Conservation (phyloP, 2,329 filamentous ascomycete species). For the Pseudogymnoascus sp. region DNA sequence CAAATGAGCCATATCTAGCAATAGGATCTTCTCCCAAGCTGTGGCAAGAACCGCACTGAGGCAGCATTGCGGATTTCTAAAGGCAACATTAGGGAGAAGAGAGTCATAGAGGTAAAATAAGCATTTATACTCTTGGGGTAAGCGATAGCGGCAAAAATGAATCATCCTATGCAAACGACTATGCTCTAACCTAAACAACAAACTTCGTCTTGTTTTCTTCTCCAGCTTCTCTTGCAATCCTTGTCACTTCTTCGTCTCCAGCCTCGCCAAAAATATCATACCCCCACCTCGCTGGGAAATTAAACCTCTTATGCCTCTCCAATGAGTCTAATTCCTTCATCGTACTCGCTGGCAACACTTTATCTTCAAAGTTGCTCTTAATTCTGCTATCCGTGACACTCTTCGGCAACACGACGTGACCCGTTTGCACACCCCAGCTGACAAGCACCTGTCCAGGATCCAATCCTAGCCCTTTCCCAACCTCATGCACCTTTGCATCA, state of each 20-base stretch:
- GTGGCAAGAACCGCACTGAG: background rate
- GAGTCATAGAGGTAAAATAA: background rate
- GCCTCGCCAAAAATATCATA: slow-evolving; percentile 37
- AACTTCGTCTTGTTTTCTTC: slow-evolving; percentile 32
- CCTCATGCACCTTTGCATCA: slow-evolving; percentile 46
- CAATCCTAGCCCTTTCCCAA: slow-evolving; percentile 46
- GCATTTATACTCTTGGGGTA: background rate
- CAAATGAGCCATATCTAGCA: too few species aligned
- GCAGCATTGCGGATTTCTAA: background rate
- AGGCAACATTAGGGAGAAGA: background rate
- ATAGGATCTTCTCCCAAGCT: background rate
- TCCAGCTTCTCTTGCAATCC: slow-evolving; percentile 27
- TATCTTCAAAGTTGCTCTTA: slow-evolving; percentile 51
- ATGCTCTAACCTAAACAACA: slow-evolving; percentile 15
- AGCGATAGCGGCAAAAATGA: background rate
- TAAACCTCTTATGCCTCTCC: slow-evolving; percentile 36
- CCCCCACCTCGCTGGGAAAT: slow-evolving; percentile 35
- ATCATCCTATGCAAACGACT: background rate
- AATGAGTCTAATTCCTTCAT: slow-evolving; percentile 31
- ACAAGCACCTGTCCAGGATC: slow-evolving; percentile 50
- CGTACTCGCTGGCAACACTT: slow-evolving; percentile 31
- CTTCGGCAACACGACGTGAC: slow-evolving; percentile 56
- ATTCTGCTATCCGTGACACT: slow-evolving; percentile 51
- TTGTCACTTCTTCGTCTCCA: slow-evolving; percentile 30
- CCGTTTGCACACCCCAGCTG: slow-evolving; percentile 48